Evolutionary conservation across 2,329 filamentous ascomycete species (phyloP).

Genomic region (Trichoderma sp.): DNA sequence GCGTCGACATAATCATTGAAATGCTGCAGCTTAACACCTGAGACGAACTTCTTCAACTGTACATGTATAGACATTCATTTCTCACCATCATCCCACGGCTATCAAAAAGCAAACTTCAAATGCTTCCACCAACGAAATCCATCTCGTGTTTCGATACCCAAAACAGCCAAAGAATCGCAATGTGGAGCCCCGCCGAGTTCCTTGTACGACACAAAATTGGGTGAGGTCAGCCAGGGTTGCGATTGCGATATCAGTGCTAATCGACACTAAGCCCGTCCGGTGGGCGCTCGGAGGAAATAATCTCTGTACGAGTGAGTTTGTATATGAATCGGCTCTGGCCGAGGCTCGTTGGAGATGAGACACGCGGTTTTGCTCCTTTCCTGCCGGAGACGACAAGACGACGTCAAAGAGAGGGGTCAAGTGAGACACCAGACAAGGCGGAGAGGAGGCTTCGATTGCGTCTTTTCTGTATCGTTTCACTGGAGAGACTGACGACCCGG

Average conservation of each 20-base stretch:
- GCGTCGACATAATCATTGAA: background rate
- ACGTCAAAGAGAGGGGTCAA: background rate
- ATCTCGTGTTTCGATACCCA: background rate
- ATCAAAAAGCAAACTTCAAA: background rate
- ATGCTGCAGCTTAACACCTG: background rate
- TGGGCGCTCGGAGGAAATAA: background rate
- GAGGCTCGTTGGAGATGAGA: background rate
- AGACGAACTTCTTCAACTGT: background rate
- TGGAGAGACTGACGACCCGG: background rate
- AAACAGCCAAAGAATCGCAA: background rate
- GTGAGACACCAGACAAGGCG: background rate
- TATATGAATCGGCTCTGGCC: background rate
- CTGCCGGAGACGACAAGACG: background rate
- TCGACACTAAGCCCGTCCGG: background rate
- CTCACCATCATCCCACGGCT: background rate
- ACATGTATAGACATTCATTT: background rate
- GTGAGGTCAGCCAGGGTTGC: constrained; percentile 14
- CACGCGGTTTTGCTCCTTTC: background rate
- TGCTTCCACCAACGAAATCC: background rate
- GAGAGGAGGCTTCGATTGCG: background rate
- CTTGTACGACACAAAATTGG: background rate
- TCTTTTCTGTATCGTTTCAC: background rate
- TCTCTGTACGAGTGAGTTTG: background rate
- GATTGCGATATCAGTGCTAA: constrained; percentile 19
- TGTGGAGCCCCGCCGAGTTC: background rate